Percentiles rank a stretch among this genome's conserved stretches.
phyloP scores from a whole-genome alignment of 192 early-diverging fungal genomes.

The Chytriomyces sp. region DNA sequence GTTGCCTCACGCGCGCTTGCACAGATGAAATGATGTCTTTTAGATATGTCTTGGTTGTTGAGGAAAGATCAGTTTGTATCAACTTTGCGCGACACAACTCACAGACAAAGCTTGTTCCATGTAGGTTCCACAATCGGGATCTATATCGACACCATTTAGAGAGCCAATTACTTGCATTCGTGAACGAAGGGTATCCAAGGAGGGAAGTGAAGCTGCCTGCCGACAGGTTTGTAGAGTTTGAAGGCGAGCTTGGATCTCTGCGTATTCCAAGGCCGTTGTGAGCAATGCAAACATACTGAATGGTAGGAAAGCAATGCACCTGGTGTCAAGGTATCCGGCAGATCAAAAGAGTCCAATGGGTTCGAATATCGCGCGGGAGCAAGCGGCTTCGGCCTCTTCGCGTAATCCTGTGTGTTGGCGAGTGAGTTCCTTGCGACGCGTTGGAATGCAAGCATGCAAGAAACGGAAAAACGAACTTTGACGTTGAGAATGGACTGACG shows the following conservation, averaged over 20 bases:
- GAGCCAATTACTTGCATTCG: slow-evolving; percentile 30
- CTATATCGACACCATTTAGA: slow-evolving; percentile 21
- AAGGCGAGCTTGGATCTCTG: slow-evolving; percentile 13
- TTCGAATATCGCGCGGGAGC: not conserved
- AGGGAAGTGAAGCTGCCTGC: slow-evolving; percentile 10
- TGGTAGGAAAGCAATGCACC: not conserved
- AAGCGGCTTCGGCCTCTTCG: not conserved
- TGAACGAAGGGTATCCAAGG: slow-evolving; percentile 16
- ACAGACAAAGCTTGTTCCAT: slow-evolving; percentile 31
- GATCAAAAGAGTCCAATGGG: not conserved
- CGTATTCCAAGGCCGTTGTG: not conserved
- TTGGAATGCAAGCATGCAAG: too few species aligned
- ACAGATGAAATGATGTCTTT: slow-evolving; percentile 28
- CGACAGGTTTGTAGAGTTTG: slow-evolving; percentile 24
- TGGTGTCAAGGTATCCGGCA: not conserved
- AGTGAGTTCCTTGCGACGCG: too few species aligned
- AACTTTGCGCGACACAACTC: not conserved
- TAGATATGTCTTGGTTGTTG: slow-evolving; percentile 14
- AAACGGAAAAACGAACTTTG: not conserved
- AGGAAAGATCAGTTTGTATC: not conserved
- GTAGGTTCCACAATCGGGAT: slow-evolving; percentile 20
- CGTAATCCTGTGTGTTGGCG: not conserved
- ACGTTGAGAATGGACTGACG: not conserved
- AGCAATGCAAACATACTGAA: not conserved
- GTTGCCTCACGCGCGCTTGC: slow-evolving; percentile 5